Conservation (phyloP, 2,329 filamentous ascomycete genomes). For the Stachybotrys elegans region DNA sequence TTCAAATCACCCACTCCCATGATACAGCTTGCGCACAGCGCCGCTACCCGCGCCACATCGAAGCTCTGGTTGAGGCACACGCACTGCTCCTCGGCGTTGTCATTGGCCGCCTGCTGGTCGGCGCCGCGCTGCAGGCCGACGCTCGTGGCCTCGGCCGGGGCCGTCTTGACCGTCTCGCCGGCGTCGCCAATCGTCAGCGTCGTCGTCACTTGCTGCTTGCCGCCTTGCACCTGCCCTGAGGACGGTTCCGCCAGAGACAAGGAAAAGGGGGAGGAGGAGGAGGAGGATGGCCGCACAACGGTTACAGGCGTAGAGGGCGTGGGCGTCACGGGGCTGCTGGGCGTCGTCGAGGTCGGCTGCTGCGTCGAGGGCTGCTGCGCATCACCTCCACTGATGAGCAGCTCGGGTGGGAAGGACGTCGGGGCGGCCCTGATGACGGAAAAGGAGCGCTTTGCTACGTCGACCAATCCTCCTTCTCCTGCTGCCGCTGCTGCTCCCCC, state of each 20-base stretch:
- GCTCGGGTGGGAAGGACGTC: constrained; percentile 20
- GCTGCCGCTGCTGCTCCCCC: constrained; percentile 14
- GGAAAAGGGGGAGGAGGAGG: no score
- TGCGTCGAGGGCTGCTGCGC: constrained; percentile 6
- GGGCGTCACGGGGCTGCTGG: constrained; percentile 5
- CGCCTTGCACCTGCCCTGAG: background rate
- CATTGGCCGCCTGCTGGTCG: constrained; percentile 11
- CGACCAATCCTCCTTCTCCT: constrained; percentile 3
- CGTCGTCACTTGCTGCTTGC: background rate
- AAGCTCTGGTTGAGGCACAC: constrained; percentile 35
- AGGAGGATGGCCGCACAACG: no score
- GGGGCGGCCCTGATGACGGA: constrained; percentile 24
- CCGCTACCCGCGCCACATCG: constrained; percentile 31
- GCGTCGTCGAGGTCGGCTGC: constrained; percentile 8
- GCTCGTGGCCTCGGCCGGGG: constrained; percentile 4
- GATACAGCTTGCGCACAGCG: constrained; percentile 34
- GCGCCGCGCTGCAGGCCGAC: constrained; percentile 6
- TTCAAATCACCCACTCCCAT: constrained; percentile 20
- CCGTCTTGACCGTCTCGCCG: background rate
- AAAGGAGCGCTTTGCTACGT: constrained; percentile 18
- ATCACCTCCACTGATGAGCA: constrained; percentile 5
- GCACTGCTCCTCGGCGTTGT: constrained; percentile 27
- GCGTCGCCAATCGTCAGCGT: background rate
- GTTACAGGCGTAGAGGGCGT: background rate
- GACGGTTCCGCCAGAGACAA: no score